Evolutionary conservation across 2,329 filamentous ascomycete species (phyloP), one percentile per base, ranked within the genome.

Genomic region (Sporothrix dimorphospora): DNA sequence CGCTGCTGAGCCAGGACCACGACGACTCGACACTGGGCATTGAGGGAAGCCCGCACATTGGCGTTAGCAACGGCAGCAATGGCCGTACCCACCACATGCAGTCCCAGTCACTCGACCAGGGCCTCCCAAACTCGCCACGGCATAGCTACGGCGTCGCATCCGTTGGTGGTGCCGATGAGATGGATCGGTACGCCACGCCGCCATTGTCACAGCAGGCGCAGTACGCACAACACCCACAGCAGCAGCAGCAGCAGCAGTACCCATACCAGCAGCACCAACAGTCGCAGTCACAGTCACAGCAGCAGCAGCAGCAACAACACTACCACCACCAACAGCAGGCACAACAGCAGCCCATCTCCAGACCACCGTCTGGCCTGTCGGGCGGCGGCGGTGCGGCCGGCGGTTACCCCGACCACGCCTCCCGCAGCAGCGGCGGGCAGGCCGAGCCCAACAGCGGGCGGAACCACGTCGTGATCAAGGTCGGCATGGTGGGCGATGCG

Each of bases 401-500:
- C 63, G 75, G 79, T 34, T 81, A 83, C 75, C 80, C 79, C 57
- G 86, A 88, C 70, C 85, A 86, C 42, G 81, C 81, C 27, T 78
- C 85, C 19, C 74, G 81, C 76, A 80, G 80, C 73, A 81, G 81
- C 69, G 80, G 79, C 21, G 79, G 83, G 1, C 67, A 30, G 51
- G 80, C 79, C 38, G 80, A 77, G 69, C 71, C 76, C 2, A 78
- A 79, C 74, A 86, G 86, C 75, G 85, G 86, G 63, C 85, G 89
- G 74, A 90, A 90, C 80, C 89, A 90, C 78, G 96, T 99, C 49
- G 96, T 99, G 72, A 98, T 99, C 86, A 99, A 99, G 83, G 96
- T 99, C 69, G 96, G 96, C 79, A 99, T 99, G 96, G 96, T 99
- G 61, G 96, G 96, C 63, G 96, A 99, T 83, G 96, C 96, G 72